Conservation (phyloP, 768 basidiomycete species). For the Termitomyces sp. region DNA sequence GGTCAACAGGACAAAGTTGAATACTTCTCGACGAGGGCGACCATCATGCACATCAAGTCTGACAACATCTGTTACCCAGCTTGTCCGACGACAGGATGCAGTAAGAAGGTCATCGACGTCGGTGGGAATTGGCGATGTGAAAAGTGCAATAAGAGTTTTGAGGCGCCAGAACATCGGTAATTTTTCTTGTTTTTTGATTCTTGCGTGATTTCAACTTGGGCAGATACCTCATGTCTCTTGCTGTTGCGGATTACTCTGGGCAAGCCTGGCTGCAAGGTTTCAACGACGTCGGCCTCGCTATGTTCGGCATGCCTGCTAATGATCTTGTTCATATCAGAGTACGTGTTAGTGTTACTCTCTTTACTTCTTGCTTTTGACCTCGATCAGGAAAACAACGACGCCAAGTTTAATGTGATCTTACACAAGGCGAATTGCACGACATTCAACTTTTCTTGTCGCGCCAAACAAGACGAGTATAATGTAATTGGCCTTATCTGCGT, state of each 20-base stretch:
- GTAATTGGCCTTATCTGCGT: constrained; percentile 40
- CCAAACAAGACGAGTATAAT: constrained; percentile 84
- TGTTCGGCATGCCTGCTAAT: constrained; percentile 80
- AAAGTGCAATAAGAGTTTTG: constrained; percentile 77
- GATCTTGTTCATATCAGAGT: constrained; percentile 78
- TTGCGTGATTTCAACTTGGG: neutral
- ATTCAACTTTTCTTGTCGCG: constrained; percentile 83
- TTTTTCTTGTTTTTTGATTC: constrained; percentile 15
- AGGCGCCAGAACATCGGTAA: constrained; percentile 78
- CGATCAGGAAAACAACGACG: constrained; percentile 57
- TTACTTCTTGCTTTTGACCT: neutral
- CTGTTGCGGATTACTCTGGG: constrained; percentile 85
- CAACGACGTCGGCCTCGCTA: constrained; percentile 80
- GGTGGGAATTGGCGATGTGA: constrained; percentile 88
- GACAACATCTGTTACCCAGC: constrained; percentile 88
- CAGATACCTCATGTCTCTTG: constrained; percentile 82
- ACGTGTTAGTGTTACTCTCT: neutral
- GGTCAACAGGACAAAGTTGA: constrained; percentile 78
- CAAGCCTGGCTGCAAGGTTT: constrained; percentile 95
- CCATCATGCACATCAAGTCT: constrained; percentile 82
- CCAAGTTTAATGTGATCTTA: constrained; percentile 56
- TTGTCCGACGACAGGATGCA: constrained; percentile 77
- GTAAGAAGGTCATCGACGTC: constrained; percentile 81
- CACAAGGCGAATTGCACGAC: constrained; percentile 64
- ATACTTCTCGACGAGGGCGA: constrained; percentile 78